Conservation (phyloP, 352 stramenopile species). For the Thraustotheca clavata region DNA sequence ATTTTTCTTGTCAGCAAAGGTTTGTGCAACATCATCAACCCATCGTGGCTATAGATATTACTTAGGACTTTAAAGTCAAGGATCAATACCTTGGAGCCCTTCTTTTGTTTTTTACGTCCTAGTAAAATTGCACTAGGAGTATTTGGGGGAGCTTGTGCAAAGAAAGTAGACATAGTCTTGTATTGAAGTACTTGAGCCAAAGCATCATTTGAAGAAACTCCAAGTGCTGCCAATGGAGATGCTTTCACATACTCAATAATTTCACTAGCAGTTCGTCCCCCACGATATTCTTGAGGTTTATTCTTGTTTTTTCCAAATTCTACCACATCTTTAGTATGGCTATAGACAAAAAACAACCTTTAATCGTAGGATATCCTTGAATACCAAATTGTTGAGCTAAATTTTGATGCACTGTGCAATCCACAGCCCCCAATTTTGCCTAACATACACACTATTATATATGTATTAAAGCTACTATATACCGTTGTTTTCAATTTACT, state of each 20-base stretch:
- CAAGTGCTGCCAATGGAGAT: conserved; percentile 52
- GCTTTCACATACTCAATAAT: conserved; percentile 69
- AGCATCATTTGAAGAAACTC: conserved; percentile 32
- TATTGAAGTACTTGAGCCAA: conserved; percentile 43
- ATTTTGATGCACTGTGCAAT: conserved; percentile 47
- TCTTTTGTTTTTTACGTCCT: conserved; percentile 40
- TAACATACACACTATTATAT: conserved; percentile 22
- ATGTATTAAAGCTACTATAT: not conserved
- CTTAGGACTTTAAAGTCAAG: not conserved
- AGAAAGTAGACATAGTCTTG: conserved; percentile 43
- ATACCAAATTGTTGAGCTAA: conserved; percentile 71
- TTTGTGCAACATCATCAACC: conserved; percentile 43
- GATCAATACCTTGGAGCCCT: conserved; percentile 24
- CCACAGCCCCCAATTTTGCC: conserved; percentile 57
- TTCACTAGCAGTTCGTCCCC: conserved; percentile 44
- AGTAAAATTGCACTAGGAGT: conserved; percentile 63
- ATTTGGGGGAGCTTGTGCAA: conserved; percentile 33
- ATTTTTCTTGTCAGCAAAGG: conserved; percentile 48
- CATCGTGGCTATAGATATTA: conserved; percentile 35
- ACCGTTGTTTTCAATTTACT: conserved; percentile 79
- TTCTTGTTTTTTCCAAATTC: conserved; percentile 79
- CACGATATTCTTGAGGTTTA: conserved; percentile 60
- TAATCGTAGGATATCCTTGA: conserved; percentile 74
- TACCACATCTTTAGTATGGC: conserved; percentile 12
- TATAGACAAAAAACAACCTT: conserved; percentile 27